Evolutionary conservation across 306 rosid genomes (phyloP), one percentile per base, ranked within the genome.

Genomic region (Alnus rubra): DNA sequence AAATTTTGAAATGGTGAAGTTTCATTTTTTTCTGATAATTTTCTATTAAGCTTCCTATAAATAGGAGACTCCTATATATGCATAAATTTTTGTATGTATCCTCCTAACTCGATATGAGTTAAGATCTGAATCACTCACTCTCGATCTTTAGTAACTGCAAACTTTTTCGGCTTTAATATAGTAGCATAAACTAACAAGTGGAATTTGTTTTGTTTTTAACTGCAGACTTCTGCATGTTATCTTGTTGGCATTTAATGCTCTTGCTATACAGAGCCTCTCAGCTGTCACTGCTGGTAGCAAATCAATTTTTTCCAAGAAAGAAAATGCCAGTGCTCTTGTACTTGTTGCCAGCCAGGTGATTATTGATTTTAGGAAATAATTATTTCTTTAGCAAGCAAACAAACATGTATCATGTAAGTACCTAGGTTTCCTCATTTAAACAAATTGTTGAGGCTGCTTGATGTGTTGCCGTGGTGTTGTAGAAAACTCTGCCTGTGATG

Each of bases 401-500:
- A 49, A 11, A 39, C 15, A 31, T 37, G 50, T 18, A 39, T 4
- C 35, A 39, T 7, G 50, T 50, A 67, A 16, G 13, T 16, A 35
- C 71, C 50, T 15, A 16, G 49, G 30, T 10, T 35, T 67, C 39
- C 30, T 67, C 1, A 0, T 67, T 39, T 18, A 67, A 39, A 39
- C 51, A 35, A 39, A 28, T 42, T 68, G 37, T 19, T n/a, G 74
- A 50, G 33, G 60, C 35, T 47, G 60, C 35, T 47, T 73, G 11
- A 71, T 59, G 50, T 48, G 19, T 80, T 74, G 78, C 30, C 55
- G 71, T 80, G 42, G 19, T 76, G 37, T 81, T 80, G 78, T 90
- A 91, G 97, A 94, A 94, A 92, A 92, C 98, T 53, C 90, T 94
- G 59, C 98, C 97, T 2, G 97, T 94, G 59, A 89, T 91, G 97